These are phyloP conservation scores for Phytomonas sp. DNA, from an alignment of 208 protist genomes.

Conservation along the genomic window DNA sequence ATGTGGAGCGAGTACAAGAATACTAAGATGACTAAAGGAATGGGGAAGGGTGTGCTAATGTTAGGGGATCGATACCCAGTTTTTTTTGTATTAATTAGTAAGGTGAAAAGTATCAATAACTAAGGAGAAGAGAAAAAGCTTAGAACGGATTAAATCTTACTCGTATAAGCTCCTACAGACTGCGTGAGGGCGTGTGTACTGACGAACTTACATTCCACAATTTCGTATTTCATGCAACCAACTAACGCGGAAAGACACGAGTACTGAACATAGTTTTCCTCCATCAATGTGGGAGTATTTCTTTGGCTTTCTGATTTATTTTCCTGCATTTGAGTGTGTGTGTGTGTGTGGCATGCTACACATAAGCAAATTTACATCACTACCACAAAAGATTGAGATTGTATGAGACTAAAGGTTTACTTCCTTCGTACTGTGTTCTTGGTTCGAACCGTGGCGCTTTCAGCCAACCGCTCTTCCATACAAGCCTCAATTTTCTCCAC, in stretches of 20 bases:
- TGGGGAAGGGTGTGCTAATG: background rate
- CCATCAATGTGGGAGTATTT: background rate
- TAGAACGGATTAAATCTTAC: background rate
- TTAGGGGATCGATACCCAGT: background rate
- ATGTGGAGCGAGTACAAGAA: background rate
- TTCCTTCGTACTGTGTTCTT: background rate
- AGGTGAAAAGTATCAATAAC: background rate
- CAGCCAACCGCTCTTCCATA: slow-evolving; percentile 18
- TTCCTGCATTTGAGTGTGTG: background rate
- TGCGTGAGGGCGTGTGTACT: background rate
- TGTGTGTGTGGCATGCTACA: slow-evolving; percentile 4
- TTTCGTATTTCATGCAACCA: background rate
- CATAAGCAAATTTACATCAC: background rate
- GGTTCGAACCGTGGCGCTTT: slow-evolving; percentile 4
- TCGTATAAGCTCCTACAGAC: background rate
- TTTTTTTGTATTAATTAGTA: background rate
- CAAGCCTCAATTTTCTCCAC: slow-evolving; percentile 30
- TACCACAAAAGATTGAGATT: background rate
- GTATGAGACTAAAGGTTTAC: background rate
- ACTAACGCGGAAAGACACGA: background rate
- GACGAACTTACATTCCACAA: background rate
- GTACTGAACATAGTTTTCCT: slow-evolving; percentile 1
- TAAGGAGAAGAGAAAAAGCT: background rate
- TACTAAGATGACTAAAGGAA: background rate
- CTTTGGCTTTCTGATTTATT: background rate